Conservation (phyloP, 441 rosid genomes). For the Croton laevigatus region DNA sequence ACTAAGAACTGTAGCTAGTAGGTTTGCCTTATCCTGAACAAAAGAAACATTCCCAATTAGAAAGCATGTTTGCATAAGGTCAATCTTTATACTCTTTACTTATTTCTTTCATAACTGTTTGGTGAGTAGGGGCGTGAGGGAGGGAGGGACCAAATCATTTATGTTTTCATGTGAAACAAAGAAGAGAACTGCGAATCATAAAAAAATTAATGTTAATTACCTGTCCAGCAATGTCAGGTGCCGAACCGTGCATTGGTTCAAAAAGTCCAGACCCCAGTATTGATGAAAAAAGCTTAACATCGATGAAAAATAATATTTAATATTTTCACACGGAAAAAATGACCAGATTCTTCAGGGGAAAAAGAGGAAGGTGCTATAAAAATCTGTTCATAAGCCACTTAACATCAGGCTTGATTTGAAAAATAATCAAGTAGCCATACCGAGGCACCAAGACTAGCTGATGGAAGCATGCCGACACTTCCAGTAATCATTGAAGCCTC, state of each 20-base stretch:
- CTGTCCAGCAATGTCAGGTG: constrained; percentile 98
- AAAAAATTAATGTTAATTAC: constrained; percentile 28
- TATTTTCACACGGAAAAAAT: neutral
- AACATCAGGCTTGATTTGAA: neutral
- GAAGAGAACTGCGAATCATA: neutral
- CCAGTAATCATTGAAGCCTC: constrained; percentile 98
- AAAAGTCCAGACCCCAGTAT: constrained; percentile 89
- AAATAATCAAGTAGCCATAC: constrained; percentile 33
- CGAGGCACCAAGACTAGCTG: constrained; percentile 90
- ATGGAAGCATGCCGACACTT: constrained; percentile 99
- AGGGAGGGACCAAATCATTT: neutral
- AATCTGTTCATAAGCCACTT: neutral
- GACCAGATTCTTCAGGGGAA: neutral
- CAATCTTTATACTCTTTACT: neutral
- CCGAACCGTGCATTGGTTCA: constrained; percentile 96
- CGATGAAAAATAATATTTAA: neutral
- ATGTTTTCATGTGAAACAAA: constrained; percentile 9
- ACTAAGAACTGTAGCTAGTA: constrained; percentile 89
- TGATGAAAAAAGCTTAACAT: constrained; percentile 9
- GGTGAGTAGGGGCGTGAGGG: neutral
- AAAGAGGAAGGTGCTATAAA: neutral
- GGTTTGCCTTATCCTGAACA: constrained; percentile 93
- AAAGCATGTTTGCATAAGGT: neutral
- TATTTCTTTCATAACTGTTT: neutral
- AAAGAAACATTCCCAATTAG: constrained; percentile 20